Conservation (phyloP, 2,329 filamentous ascomycete species). For the Cordyceps cicadae region DNA sequence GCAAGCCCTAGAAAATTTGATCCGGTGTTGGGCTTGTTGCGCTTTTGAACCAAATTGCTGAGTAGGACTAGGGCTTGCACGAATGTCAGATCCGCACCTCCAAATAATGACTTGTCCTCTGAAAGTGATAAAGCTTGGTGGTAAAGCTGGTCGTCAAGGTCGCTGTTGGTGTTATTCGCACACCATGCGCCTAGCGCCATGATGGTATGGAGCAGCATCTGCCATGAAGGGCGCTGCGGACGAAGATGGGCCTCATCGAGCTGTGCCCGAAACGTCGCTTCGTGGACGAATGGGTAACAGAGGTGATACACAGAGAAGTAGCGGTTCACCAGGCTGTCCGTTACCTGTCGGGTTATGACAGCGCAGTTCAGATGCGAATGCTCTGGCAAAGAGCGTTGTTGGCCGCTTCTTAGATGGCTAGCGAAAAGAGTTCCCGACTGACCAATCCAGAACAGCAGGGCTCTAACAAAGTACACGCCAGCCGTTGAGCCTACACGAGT, state of each 20-base stretch:
- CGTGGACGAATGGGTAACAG: not conserved
- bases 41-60: not conserved
- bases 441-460: not conserved
- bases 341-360: not conserved
- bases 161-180: not conserved
- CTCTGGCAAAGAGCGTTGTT: not conserved
- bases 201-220: not conserved
- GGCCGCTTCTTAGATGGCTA: not conserved
- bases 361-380: not conserved
- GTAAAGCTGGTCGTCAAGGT: not conserved
- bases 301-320: not conserved
- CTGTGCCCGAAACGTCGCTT: not conserved
- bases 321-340: not conserved
- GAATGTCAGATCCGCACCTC: not conserved
- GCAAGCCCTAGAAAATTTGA: not conserved
- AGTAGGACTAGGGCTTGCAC: not conserved
- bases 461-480: not conserved
- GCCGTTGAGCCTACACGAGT: not conserved
- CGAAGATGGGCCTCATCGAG: not conserved
- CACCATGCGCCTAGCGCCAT: not conserved
- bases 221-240: not conserved
- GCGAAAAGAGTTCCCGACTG: not conserved
- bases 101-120: not conserved
- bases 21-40: not conserved
- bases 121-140: not conserved